Base-by-base conservation (phyloP, 176 grass and related monocot genomes). In the Urochloa ruziziensis region DNA sequence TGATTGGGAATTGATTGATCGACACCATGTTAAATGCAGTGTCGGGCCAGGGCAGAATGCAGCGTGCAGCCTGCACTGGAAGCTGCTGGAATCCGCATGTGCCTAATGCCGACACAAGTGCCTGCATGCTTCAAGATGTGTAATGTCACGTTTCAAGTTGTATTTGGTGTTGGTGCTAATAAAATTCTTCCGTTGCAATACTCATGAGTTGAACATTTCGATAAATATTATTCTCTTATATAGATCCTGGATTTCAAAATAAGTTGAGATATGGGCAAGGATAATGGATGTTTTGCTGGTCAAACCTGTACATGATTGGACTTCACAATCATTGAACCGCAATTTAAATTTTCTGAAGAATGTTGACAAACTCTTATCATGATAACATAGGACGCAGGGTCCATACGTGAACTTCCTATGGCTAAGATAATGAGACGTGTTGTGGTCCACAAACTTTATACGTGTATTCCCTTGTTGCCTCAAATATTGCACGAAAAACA, bases 361-460 rank as follows among this genome's bases (percentile, higher is more conserved):
- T 39, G 35, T 14, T 14, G 40, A 46, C 40, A 34, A 35, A 23
- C 23, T 70, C 27, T 58, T 77, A 46, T 60, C 28, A 34, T 85
- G 35, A 83, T 64, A 85, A 46, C 47, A 70, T 85, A 62, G 65
- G 37, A 49, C 24, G 16, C 48, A 62, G 32, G 66, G 75, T 32
- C 75, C 83, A 79, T 62, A 79, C 10, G 10, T 11, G 43, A 40
- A 28, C 30, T 79, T 51, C 9, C 25, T 6, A 66, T 53, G 62
- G 46, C 32, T 67, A 80, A 27, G 62, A 67, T 25, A 37, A 36
- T 51, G 21, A 51, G 42, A 62, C 10, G 23, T 62, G 32, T n/a
- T 63, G 84, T 73, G 84, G 75, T 73, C 66, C 67, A 73, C 7
- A 73, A 48, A 48, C 32, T 53, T 63, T 51, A 86, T 63, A 79